A percentile compares a stretch with the other conserved stretches of the same genome.
Evolutionary conservation across 805 yeast species (phyloP).

Genomic region (Ogataea nonfermentans): DNA sequence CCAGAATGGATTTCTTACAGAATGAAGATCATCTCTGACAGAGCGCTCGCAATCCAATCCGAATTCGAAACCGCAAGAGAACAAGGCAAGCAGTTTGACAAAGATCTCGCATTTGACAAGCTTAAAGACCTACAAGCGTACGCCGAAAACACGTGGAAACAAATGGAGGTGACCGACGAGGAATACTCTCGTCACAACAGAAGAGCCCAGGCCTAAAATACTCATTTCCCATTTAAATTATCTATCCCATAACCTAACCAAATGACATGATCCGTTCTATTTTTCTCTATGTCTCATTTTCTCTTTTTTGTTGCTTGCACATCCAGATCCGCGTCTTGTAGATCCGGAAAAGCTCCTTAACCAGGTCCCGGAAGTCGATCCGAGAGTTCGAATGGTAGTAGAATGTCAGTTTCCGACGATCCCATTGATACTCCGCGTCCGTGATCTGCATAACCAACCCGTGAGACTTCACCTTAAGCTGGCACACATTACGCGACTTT

Average conservation of each 20-base stretch:
- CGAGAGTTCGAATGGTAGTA: slow-evolving; percentile 63
- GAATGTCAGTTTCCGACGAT: slow-evolving; percentile 74
- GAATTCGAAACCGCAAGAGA: slow-evolving; percentile 23
- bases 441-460: slow-evolving; percentile 55
- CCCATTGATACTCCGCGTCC: slow-evolving; percentile 86
- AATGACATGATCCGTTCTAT: slow-evolving; percentile 1
- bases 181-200: slow-evolving; percentile 22
- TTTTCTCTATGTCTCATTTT: slow-evolving; percentile 7
- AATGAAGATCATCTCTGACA: slow-evolving; percentile 34
- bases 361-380: slow-evolving; percentile 76
- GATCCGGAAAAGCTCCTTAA: slow-evolving; percentile 67
- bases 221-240: not conserved
- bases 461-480: slow-evolving; percentile 51
- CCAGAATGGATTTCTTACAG: slow-evolving; percentile 41
- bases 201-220: not conserved
- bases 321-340: slow-evolving; percentile 86
- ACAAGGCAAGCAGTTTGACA: slow-evolving; percentile 36
- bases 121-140: slow-evolving; percentile 32
- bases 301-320: slow-evolving; percentile 44
- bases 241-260: slow-evolving; percentile 7
- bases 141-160: slow-evolving; percentile 31
- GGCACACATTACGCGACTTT: slow-evolving; percentile 61
- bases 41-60: slow-evolving; percentile 31
- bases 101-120: slow-evolving; percentile 34
- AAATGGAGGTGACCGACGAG: slow-evolving; percentile 34